Evolutionary conservation across 179 eudicot genomes (phyloP).

Genomic region (Nepenthes alata): DNA sequence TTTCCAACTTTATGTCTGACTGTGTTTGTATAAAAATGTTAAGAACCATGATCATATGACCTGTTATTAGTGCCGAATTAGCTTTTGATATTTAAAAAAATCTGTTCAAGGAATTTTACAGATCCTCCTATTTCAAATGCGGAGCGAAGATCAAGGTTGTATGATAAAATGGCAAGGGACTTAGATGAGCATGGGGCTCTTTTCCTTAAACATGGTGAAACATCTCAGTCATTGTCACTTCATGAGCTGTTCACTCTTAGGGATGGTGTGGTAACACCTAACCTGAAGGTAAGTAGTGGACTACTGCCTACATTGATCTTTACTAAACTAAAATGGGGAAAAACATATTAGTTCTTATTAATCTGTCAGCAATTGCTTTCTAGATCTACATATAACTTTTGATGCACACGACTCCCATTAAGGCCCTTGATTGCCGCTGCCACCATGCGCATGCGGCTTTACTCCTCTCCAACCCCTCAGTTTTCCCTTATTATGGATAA

Average conservation of each 20-base stretch:
- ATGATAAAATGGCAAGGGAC: constrained; percentile 65
- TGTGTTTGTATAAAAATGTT: background rate
- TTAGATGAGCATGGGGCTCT: constrained; percentile 70
- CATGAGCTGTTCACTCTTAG: constrained; percentile 58
- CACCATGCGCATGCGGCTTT: too few relatives aligned
- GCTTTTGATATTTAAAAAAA: constrained; percentile 2
- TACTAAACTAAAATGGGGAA: too few relatives aligned
- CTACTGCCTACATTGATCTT: background rate
- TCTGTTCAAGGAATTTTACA: constrained; percentile 12
- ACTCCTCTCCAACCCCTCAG: too few relatives aligned
- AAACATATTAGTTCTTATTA: too few relatives aligned
- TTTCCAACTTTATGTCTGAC: background rate
- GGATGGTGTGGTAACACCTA: constrained; percentile 57
- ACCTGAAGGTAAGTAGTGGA: constrained; percentile 48
- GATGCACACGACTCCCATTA: too few relatives aligned
- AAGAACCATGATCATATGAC: background rate
- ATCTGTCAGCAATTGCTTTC: background rate
- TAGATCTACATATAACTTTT: too few relatives aligned
- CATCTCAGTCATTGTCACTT: constrained; percentile 84
- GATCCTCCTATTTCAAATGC: constrained; percentile 31
- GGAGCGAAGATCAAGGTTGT: constrained; percentile 47
- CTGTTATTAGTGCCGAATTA: background rate
- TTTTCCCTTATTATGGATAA: too few relatives aligned
- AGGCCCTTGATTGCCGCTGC: too few relatives aligned
- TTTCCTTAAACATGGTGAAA: constrained; percentile 72